These are phyloP conservation scores for Grosmannia huntii DNA, from an alignment of 2,329 filamentous ascomycete species.

Conservation along the genomic window DNA sequence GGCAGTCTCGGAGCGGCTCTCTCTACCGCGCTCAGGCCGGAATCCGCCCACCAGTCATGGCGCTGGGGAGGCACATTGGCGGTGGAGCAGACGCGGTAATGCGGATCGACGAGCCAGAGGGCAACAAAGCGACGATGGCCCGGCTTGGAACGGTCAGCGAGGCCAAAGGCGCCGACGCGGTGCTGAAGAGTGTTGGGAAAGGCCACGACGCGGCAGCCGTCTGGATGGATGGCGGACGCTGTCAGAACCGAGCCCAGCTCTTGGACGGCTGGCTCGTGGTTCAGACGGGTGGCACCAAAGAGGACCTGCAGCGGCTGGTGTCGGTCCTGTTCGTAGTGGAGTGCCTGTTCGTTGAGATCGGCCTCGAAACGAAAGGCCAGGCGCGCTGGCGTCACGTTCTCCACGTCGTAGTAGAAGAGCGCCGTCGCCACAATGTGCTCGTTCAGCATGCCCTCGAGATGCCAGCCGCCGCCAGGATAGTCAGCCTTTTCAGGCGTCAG, in stretches of 20 bases:
- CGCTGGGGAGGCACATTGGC: constrained; percentile 24
- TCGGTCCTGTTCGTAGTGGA: constrained; percentile 2
- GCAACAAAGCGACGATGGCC: constrained; percentile 43
- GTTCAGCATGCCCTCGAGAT: constrained; percentile 33
- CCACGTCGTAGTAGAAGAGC: constrained; percentile 35
- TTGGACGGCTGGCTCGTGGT: background rate
- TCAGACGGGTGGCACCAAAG: background rate
- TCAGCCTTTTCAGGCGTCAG: constrained; percentile 40
- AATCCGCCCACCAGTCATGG: constrained; percentile 21
- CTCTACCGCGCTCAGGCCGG: background rate
- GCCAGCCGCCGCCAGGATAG: constrained; percentile 23
- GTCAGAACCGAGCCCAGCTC: constrained; percentile 25
- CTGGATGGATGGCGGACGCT: background rate
- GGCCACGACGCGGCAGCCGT: constrained; percentile 26
- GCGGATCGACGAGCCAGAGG: constrained; percentile 46
- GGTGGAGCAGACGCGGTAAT: constrained; percentile 32
- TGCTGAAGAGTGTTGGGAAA: constrained; percentile 34
- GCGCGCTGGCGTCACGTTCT: constrained; percentile 32
- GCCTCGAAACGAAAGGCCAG: constrained; percentile 27
- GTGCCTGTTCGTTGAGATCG: background rate
- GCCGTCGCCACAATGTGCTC: constrained; percentile 43
- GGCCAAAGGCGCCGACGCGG: constrained; percentile 32
- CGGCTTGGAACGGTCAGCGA: constrained; percentile 33
- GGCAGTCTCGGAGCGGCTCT: background rate
- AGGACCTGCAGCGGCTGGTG: background rate